phyloP scores from a whole-genome alignment of 768 basidiomycete species.

The Mycena maculata region DNA sequence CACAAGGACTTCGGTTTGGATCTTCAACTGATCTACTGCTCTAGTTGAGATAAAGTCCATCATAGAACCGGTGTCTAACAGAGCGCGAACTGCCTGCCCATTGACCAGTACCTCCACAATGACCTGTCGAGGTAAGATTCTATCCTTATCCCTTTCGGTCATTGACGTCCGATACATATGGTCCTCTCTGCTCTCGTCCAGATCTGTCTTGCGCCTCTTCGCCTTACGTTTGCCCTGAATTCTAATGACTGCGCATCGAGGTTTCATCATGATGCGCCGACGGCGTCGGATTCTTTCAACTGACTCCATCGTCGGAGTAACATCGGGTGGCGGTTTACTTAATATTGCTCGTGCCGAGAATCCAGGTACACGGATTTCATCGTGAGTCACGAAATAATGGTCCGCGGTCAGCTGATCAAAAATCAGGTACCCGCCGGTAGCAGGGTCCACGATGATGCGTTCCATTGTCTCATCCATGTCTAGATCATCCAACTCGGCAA shows the following conservation, averaged over 20 bases:
- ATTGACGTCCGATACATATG: conserved; percentile 15
- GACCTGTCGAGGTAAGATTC: conserved; percentile 12
- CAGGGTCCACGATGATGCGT: background rate
- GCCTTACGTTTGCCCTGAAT: background rate
- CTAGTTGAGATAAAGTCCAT: no score
- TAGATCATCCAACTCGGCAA: conserved; percentile 1
- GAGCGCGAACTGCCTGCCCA: conserved; percentile 13
- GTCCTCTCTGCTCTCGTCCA: background rate
- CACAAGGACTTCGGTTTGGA: conserved; percentile 33
- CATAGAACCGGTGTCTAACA: conserved; percentile 37
- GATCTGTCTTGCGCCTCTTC: background rate
- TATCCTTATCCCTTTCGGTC: conserved; percentile 10
- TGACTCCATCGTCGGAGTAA: conserved; percentile 11
- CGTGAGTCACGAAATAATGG: conserved; percentile 20
- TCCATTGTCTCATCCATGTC: background rate
- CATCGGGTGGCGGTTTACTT: conserved; percentile 9
- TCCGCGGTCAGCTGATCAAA: conserved; percentile 19
- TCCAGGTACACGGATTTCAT: background rate
- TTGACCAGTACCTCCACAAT: conserved; percentile 12
- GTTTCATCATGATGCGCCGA: background rate
- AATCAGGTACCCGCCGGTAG: conserved; percentile 13
- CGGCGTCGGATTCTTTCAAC: conserved; percentile 2
- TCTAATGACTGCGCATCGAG: background rate
- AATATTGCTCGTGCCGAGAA: conserved; percentile 3
- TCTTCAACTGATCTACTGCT: conserved; percentile 45